Conservation (phyloP, 306 rosid species). For the Prunus armeniaca region DNA sequence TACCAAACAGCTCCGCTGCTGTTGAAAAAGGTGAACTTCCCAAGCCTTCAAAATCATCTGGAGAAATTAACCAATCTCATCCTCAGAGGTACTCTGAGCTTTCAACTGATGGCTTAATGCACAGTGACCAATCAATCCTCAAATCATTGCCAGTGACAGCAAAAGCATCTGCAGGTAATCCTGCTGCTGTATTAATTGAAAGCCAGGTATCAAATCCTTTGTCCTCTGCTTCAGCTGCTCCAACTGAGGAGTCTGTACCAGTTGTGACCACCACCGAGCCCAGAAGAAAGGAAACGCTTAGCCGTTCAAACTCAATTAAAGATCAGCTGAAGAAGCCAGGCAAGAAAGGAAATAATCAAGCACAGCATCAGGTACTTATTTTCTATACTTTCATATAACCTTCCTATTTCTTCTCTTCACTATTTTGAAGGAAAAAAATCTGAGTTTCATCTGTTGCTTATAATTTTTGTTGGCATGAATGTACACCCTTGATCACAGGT, state of each 20-base stretch:
- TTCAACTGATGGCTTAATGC: conserved; percentile 27
- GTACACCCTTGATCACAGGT: conserved; percentile 41
- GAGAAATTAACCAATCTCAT: conserved; percentile 36
- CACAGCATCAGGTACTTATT: conserved; percentile 59
- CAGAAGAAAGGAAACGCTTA: conserved; percentile 47
- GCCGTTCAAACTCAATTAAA: conserved; percentile 56
- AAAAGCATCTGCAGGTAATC: conserved; percentile 31
- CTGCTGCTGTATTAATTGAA: conserved; percentile 37
- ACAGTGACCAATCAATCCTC: conserved; percentile 30
- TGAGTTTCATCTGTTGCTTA: background rate
- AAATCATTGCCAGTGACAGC: conserved; percentile 27
- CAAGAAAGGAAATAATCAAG: conserved; percentile 49
- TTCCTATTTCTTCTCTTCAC: background rate
- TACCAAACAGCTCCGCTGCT: conserved; percentile 29
- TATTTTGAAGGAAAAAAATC: conserved; percentile 2
- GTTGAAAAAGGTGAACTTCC: conserved; percentile 47
- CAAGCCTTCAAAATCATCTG: conserved; percentile 36
- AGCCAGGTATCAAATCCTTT: conserved; percentile 23
- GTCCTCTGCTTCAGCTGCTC: conserved; percentile 25
- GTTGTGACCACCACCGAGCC: conserved; percentile 42
- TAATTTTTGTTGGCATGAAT: conserved; percentile 3
- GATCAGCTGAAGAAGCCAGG: conserved; percentile 58
- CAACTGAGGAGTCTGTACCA: conserved; percentile 37
- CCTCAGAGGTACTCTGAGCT: conserved; percentile 34
- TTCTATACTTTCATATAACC: conserved; percentile 7